Evolutionary conservation across 148 eudicot genomes (phyloP).

Genomic region (Chenopodium album): DNA sequence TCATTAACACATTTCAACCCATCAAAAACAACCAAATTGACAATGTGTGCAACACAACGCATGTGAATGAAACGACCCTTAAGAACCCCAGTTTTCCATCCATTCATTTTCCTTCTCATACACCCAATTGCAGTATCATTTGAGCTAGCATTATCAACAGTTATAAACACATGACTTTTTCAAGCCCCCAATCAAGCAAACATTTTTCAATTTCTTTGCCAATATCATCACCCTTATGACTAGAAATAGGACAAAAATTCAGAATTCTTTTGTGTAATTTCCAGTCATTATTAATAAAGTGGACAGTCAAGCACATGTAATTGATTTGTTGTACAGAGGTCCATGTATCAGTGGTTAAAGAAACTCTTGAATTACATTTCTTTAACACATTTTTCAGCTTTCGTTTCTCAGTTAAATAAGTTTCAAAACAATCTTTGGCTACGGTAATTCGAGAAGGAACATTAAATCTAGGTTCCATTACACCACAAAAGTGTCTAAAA

Average conservation of each 20-base stretch:
- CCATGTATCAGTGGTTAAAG: constrained; percentile 3
- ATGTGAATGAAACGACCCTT: background rate
- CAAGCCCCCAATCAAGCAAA: background rate
- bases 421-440: background rate
- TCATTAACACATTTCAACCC: too few species aligned
- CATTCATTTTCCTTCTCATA: background rate
- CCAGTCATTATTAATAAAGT: background rate
- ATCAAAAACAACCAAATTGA: too few species aligned
- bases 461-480: background rate
- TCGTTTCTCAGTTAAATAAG: background rate
- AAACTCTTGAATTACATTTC: background rate
- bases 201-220: background rate
- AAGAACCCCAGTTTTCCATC: background rate
- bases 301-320: background rate
- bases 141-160: too few species aligned
- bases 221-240: constrained; percentile 2
- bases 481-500: background rate
- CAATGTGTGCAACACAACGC: background rate
- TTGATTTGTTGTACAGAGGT: background rate
- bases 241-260: background rate
- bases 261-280: background rate
- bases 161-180: background rate
- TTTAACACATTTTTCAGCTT: background rate
- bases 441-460: background rate
- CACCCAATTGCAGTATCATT: too few species aligned